These are phyloP conservation scores for Begonia peltatifolia DNA, from an alignment of 306 rosid species.

Conservation along the genomic window DNA sequence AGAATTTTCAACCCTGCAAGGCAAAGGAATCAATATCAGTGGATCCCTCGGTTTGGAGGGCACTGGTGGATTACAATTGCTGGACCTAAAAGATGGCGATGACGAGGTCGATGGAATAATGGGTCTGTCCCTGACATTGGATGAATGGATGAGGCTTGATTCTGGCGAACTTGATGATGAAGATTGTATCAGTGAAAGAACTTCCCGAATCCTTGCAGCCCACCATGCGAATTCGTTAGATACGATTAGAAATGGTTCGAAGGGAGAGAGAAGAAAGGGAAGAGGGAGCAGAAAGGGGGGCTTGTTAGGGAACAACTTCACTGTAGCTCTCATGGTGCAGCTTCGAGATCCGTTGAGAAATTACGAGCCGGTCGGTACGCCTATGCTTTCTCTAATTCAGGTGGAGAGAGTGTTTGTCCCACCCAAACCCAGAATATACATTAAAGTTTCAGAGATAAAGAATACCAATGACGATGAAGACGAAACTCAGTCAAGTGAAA, in stretches of 20 bases:
- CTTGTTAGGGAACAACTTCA: conserved; percentile 80
- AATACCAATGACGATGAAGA: conserved; percentile 34
- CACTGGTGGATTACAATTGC: conserved; percentile 64
- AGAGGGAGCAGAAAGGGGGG: conserved; percentile 56
- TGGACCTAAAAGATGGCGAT: conserved; percentile 38
- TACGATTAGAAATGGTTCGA: conserved; percentile 31
- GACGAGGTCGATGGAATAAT: conserved; percentile 57
- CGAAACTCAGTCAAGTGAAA: conserved; percentile 22
- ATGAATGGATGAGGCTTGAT: conserved; percentile 92
- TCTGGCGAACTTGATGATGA: conserved; percentile 78
- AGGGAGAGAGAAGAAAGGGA: conserved; percentile 48
- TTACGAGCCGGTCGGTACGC: conserved; percentile 77
- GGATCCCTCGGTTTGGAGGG: conserved; percentile 65
- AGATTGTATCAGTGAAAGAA: conserved; percentile 64
- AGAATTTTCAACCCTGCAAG: conserved; percentile 46
- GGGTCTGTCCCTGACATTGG: conserved; percentile 71
- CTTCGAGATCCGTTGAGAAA: conserved; percentile 81
- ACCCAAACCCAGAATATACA: conserved; percentile 57
- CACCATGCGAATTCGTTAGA: conserved; percentile 80
- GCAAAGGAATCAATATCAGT: conserved; percentile 32
- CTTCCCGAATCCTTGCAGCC: conserved; percentile 71
- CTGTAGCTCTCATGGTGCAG: conserved; percentile 83
- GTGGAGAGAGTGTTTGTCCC: conserved; percentile 79
- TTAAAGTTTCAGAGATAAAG: conserved; percentile 31
- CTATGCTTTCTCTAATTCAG: conserved; percentile 84